Evolutionary conservation across 176 grass and related monocot genomes (phyloP).

Genomic region (Bothriochloa decipiens): DNA sequence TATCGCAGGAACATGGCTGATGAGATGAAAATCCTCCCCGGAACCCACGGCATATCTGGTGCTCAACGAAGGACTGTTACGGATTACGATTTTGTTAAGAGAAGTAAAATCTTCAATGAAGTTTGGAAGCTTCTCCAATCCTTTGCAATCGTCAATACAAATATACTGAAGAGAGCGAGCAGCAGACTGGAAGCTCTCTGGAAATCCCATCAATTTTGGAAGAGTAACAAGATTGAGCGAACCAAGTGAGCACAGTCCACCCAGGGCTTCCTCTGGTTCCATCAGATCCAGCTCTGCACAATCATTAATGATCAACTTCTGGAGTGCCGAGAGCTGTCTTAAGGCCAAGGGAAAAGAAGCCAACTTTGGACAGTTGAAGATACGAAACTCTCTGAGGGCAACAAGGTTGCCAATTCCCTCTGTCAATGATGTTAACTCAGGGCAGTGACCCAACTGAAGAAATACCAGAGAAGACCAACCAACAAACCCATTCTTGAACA

Average conservation of each 20-base stretch:
- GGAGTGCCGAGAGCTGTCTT: background rate
- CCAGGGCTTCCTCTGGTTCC: background rate
- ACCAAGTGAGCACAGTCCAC: background rate
- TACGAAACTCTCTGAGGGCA: background rate
- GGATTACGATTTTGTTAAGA: background rate
- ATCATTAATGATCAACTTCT: background rate
- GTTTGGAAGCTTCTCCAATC: background rate
- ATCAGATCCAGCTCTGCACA: constrained; percentile 12
- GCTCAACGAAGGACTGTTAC: background rate
- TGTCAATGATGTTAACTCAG: background rate
- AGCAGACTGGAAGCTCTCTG: background rate
- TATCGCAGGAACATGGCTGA: constrained; percentile 23
- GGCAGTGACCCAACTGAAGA: background rate
- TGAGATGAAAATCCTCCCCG: constrained; percentile 15
- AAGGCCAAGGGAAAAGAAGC: background rate
- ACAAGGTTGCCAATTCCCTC: background rate
- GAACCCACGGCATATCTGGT: background rate
- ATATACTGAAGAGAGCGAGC: constrained; percentile 1
- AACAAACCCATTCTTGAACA: background rate
- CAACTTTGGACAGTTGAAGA: constrained; percentile 31
- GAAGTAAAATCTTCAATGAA: background rate
- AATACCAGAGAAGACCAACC: background rate
- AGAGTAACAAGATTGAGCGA: background rate
- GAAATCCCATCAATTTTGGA: background rate
- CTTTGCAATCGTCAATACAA: background rate